phyloP scores from a whole-genome alignment of 2,329 filamentous ascomycete species.

The Geosmithia putterillii region DNA sequence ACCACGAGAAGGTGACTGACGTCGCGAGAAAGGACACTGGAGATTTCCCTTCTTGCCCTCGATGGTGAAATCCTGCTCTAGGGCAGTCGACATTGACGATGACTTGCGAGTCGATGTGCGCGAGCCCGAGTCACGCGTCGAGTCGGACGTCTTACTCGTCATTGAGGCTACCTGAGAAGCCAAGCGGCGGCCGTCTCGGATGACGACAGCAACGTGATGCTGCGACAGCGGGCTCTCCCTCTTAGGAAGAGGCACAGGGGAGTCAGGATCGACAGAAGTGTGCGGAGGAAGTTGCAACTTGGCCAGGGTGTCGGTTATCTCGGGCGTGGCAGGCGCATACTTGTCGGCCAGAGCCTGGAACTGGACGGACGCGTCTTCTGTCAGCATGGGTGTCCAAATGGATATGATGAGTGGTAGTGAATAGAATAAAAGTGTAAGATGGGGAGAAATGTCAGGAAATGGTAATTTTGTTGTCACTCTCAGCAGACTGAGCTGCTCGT shows the following conservation, averaged over 20 bases:
- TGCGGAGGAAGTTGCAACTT: slow-evolving; percentile 54
- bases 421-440: slow-evolving; percentile 26
- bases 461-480: slow-evolving; percentile 43
- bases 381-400: slow-evolving; percentile 5
- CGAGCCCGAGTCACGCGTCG: slow-evolving; percentile 34
- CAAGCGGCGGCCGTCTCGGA: slow-evolving; percentile 50
- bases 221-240: slow-evolving; percentile 25
- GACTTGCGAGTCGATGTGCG: slow-evolving; percentile 27
- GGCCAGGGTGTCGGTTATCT: slow-evolving; percentile 54
- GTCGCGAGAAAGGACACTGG: slow-evolving; percentile 61
- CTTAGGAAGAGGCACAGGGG: slow-evolving; percentile 41
- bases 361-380: slow-evolving; percentile 20
- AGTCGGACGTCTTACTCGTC: slow-evolving; percentile 36
- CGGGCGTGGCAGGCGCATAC: slow-evolving; percentile 51
- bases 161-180: slow-evolving; percentile 38
- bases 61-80: slow-evolving; percentile 88
- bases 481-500: slow-evolving; percentile 44
- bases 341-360: slow-evolving; percentile 55
- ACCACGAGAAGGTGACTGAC: slow-evolving; percentile 14
- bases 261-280: slow-evolving; percentile 32
- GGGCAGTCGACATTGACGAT: slow-evolving; percentile 49
- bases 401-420: not conserved
- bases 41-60: slow-evolving; percentile 68
- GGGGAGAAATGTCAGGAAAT: slow-evolving; percentile 1
- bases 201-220: slow-evolving; percentile 49